phyloP scores from a whole-genome alignment of 345 rosid genomes.

The Viola odorata region DNA sequence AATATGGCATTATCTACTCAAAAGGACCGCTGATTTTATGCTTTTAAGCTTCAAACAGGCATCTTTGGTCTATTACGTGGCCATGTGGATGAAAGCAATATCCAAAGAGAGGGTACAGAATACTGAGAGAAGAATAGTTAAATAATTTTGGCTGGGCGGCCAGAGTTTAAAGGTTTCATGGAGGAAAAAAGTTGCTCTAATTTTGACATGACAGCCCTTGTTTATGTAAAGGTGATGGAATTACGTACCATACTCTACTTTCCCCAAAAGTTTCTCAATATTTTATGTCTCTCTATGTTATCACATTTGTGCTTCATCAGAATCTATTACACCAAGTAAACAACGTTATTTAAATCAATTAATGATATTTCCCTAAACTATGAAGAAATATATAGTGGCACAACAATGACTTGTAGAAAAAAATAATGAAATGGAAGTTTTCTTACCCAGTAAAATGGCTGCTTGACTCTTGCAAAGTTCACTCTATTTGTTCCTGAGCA shows the following conservation, averaged over 20 bases:
- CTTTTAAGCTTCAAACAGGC: slow-evolving; percentile 53
- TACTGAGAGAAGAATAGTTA: background rate
- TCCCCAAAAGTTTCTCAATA: slow-evolving; percentile 41
- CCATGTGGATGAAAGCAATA: slow-evolving; percentile 55
- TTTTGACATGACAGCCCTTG: slow-evolving; percentile 57
- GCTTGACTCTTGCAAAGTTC: too few species aligned
- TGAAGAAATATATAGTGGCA: too few species aligned
- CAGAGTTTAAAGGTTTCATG: slow-evolving; percentile 28
- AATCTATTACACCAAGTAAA: too few species aligned
- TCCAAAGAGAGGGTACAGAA: slow-evolving; percentile 21
- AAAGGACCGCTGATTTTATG: slow-evolving; percentile 53
- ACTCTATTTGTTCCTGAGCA: too few species aligned
- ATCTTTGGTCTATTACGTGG: slow-evolving; percentile 45
- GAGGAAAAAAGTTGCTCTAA: slow-evolving; percentile 38
- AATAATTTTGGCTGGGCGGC: slow-evolving; percentile 26
- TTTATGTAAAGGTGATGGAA: slow-evolving; percentile 42
- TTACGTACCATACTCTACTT: slow-evolving; percentile 44
- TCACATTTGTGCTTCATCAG: background rate
- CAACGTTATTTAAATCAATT: too few species aligned
- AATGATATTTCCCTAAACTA: too few species aligned
- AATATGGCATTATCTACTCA: slow-evolving; percentile 72
- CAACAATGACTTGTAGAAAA: too few species aligned
- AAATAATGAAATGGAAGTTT: too few species aligned
- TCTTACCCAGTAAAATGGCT: too few species aligned
- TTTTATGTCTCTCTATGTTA: slow-evolving; percentile 1